Percentiles rank a stretch among this genome's conserved stretches.
Evolutionary conservation across 768 basidiomycete species (phyloP).

Genomic region (Lentinus tigrinus): DNA sequence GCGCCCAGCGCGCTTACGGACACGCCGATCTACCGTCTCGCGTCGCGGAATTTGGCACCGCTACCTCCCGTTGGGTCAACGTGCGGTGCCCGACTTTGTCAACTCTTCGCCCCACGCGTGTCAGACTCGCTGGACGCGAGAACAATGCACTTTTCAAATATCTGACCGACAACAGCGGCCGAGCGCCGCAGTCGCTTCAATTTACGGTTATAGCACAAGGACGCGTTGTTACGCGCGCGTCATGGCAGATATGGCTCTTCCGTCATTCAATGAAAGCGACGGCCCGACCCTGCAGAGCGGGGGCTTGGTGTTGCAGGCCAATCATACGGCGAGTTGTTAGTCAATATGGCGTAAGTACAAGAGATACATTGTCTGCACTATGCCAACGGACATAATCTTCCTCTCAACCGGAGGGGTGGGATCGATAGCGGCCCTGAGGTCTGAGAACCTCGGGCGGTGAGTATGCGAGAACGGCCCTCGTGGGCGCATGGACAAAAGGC

Average conservation of each 20-base stretch:
- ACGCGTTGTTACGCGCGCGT: background rate
- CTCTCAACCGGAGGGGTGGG: background rate
- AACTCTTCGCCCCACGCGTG: background rate
- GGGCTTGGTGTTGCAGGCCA: too few relatives aligned
- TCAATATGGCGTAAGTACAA: background rate
- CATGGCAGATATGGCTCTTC: background rate
- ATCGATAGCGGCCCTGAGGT: background rate
- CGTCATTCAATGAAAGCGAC: background rate
- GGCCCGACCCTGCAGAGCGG: background rate
- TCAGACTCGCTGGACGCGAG: background rate
- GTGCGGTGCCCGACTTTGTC: background rate
- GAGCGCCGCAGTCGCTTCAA: background rate
- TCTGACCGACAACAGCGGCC: background rate
- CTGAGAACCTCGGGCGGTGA: too few relatives aligned
- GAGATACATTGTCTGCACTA: background rate
- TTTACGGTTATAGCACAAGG: background rate
- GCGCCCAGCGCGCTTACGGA: slow-evolving; percentile 10
- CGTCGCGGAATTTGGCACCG: slow-evolving; percentile 3
- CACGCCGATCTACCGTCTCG: slow-evolving; percentile 15
- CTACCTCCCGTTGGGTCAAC: background rate
- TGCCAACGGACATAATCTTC: background rate
- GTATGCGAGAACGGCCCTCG: too few relatives aligned
- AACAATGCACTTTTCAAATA: background rate
- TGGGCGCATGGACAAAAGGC: too few relatives aligned
- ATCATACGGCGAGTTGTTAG: background rate